These are phyloP conservation scores for Talaromyces stipitatus DNA, from an alignment of 495 filamentous ascomycete species.

Conservation along the genomic window DNA sequence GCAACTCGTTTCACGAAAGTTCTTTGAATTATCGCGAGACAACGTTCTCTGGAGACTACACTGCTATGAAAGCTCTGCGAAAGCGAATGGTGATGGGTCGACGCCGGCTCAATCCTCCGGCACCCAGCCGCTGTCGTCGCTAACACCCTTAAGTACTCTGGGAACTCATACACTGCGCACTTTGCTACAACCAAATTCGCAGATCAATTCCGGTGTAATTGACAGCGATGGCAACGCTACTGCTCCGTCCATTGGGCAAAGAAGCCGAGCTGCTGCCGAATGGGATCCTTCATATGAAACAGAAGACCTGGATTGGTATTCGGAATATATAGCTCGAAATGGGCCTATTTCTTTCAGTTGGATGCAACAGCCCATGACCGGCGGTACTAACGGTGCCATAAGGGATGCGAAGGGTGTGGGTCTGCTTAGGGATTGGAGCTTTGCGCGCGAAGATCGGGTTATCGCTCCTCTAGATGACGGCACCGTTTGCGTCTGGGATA, in stretches of 20 bases:
- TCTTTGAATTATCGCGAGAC: constrained; percentile 65
- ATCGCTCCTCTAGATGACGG: constrained; percentile 81
- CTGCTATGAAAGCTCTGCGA: constrained; percentile 63
- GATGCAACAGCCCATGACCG: constrained; percentile 53
- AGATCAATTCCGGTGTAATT: constrained; percentile 2
- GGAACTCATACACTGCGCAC: constrained; percentile 28
- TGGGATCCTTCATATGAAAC: constrained; percentile 74
- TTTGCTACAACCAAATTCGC: constrained; percentile 27
- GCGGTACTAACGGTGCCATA: constrained; percentile 32
- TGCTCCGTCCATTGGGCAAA: constrained; percentile 24
- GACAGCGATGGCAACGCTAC: constrained; percentile 10
- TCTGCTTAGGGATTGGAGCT: constrained; percentile 45
- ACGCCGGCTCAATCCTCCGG: constrained; percentile 33
- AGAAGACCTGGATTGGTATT: constrained; percentile 66
- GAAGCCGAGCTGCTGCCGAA: constrained; percentile 54
- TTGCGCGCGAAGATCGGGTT: constrained; percentile 44
- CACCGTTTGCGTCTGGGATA: constrained; percentile 78
- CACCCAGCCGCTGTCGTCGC: constrained; percentile 20
- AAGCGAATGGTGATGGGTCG: constrained; percentile 16
- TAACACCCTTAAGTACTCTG: constrained; percentile 24
- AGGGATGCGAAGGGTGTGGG: constrained; percentile 57
- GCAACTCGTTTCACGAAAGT: constrained; percentile 61
- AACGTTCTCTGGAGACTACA: constrained; percentile 66
- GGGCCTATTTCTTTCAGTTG: constrained; percentile 66
- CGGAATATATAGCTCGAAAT: constrained; percentile 79